Evolutionary conservation across 805 yeast genomes (phyloP).

Genomic region (Metschnikowia peoriensis): DNA sequence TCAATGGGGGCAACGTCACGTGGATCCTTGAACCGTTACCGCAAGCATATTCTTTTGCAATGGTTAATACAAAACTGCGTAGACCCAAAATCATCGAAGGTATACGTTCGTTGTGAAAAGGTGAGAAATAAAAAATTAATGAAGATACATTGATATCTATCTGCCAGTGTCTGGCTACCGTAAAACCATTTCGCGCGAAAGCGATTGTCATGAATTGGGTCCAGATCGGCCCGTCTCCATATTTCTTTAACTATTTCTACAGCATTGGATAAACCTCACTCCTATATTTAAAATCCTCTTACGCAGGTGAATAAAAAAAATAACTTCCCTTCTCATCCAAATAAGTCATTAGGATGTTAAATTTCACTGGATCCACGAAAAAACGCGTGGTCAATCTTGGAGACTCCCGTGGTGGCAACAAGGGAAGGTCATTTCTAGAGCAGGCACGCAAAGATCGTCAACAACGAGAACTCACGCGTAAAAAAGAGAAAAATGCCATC

Average conservation of each 20-base stretch:
- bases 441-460: slow-evolving; percentile 66
- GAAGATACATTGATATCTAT: background rate
- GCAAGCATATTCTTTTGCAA: no score
- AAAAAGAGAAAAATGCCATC: slow-evolving; percentile 47
- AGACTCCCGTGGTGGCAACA: slow-evolving; percentile 33
- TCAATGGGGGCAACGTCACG: no score
- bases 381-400: slow-evolving; percentile 65
- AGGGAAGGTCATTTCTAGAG: slow-evolving; percentile 43
- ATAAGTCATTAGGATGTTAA: slow-evolving; percentile 32
- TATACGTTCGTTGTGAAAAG: no score
- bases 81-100: no score
- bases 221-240: background rate
- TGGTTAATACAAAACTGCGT: no score
- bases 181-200: background rate
- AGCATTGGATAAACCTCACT: background rate
- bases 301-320: background rate
- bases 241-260: background rate
- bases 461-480: slow-evolving; percentile 57
- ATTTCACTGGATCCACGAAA: slow-evolving; percentile 68
- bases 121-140: no score
- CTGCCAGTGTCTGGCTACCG: background rate
- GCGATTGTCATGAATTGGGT: background rate
- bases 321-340: background rate
- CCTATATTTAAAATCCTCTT: background rate
- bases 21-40: no score